phyloP scores from a whole-genome alignment of 2,329 filamentous ascomycete species.

The Penicillium griseofulvum region DNA sequence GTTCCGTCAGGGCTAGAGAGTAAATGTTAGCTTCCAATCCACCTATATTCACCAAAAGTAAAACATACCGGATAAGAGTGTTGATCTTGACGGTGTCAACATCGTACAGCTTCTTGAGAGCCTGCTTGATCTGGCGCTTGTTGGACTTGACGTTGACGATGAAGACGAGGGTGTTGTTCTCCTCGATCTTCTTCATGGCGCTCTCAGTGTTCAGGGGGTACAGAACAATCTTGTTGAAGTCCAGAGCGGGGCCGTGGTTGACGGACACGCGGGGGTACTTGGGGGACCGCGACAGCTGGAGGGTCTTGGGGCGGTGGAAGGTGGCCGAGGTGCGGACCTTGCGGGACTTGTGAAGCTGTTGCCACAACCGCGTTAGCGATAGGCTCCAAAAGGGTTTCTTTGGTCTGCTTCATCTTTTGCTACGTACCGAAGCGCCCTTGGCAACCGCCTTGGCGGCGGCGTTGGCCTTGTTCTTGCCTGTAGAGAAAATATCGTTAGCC shows the following conservation, averaged over 20 bases:
- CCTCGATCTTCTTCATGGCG: conserved; percentile 99
- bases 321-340: conserved; percentile 90
- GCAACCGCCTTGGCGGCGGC: conserved; percentile 94
- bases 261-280: conserved; percentile 98
- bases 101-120: conserved; percentile 99
- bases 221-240: conserved; percentile 96
- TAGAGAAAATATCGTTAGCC: conserved; percentile 28
- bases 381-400: conserved; percentile 9
- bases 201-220: conserved; percentile 99
- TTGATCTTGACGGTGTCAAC: conserved; percentile 99
- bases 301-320: conserved; percentile 98
- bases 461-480: conserved; percentile 70
- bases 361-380: conserved; percentile 13
- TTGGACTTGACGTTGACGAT: conserved; percentile 97
- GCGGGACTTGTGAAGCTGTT: conserved; percentile 77
- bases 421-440: conserved; percentile 92
- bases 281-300: conserved; percentile 81
- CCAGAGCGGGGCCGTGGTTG: conserved; percentile 82
- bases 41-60: neutral
- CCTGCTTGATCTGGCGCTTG: conserved; percentile 99
- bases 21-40: conserved; percentile 13
- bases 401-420: conserved; percentile 5
- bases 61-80: conserved; percentile 83
- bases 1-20: conserved; percentile 76
- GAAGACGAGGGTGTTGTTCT: conserved; percentile 99